Percentiles rank a stretch among this genome's conserved stretches.
Evolutionary conservation across 306 rosid genomes (phyloP).

Genomic region (Canavalia ensiformis): DNA sequence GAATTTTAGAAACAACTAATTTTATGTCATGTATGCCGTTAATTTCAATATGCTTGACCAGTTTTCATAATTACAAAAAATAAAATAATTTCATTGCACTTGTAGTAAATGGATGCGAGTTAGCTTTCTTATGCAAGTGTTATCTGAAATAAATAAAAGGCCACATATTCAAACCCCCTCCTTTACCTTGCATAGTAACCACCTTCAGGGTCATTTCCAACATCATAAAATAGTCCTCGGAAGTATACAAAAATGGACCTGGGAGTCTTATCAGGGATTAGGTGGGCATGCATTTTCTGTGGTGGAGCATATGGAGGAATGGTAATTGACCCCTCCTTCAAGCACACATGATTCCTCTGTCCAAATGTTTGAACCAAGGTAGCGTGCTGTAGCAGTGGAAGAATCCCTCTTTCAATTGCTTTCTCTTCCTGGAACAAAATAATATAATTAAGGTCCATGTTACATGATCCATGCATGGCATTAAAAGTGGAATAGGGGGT

Average conservation of each 20-base stretch:
- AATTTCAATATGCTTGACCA: slow-evolving; percentile 8
- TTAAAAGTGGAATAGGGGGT: slow-evolving; percentile 13
- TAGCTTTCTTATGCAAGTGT: slow-evolving; percentile 35
- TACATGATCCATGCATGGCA: not conserved
- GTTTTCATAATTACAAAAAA: slow-evolving; percentile 12
- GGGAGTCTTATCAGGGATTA: slow-evolving; percentile 83
- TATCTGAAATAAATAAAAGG: slow-evolving; percentile 9
- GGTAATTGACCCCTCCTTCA: slow-evolving; percentile 82
- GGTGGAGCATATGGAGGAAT: slow-evolving; percentile 95
- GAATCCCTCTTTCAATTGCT: slow-evolving; percentile 92
- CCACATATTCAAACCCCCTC: not conserved
- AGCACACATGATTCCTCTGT: slow-evolving; percentile 88
- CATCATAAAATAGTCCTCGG: slow-evolving; percentile 90
- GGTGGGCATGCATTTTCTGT: slow-evolving; percentile 87
- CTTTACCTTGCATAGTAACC: slow-evolving; percentile 91
- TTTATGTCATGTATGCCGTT: slow-evolving; percentile 3
- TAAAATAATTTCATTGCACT: not conserved
- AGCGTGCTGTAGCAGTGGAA: slow-evolving; percentile 73
- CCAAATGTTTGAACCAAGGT: slow-evolving; percentile 95
- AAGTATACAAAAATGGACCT: slow-evolving; percentile 89
- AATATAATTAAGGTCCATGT: not conserved
- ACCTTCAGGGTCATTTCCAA: slow-evolving; percentile 95
- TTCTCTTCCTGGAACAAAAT: slow-evolving; percentile 78
- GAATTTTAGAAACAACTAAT: slow-evolving; percentile 10
- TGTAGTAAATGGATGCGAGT: slow-evolving; percentile 16